Evolutionary conservation across 2,329 filamentous ascomycete genomes (phyloP).

Genomic region (Chaetoscypha palmicola): DNA sequence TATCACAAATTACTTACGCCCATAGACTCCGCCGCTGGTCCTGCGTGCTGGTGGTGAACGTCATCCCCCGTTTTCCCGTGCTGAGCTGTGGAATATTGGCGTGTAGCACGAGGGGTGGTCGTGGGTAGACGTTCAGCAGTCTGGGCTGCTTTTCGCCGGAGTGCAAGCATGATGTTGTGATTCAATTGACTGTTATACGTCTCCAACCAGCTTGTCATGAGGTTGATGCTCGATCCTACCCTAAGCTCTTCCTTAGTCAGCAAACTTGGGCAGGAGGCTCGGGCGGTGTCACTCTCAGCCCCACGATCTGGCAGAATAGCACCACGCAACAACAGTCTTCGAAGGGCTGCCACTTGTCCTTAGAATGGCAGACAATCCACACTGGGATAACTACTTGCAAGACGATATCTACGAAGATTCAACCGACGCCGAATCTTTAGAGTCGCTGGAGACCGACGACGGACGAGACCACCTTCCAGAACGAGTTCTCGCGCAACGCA

Average conservation of each 20-base stretch:
- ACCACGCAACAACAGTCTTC: neutral
- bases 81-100: constrained; percentile 21
- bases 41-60: constrained; percentile 27
- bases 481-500: constrained; percentile 26
- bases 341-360: constrained; percentile 26
- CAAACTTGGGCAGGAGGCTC: neutral
- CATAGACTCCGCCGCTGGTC: constrained; percentile 40
- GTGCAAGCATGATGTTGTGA: constrained; percentile 28
- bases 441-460: constrained; percentile 29
- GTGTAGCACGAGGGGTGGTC: constrained; percentile 12
- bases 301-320: neutral
- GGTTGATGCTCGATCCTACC: constrained; percentile 2
- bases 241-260: constrained; percentile 7
- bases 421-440: constrained; percentile 27
- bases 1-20: constrained; percentile 40
- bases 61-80: constrained; percentile 20
- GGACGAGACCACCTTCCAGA: constrained; percentile 28
- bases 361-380: constrained; percentile 20
- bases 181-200: constrained; percentile 23
- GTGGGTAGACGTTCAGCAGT: constrained; percentile 21
- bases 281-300: neutral
- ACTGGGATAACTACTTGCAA: constrained; percentile 13
- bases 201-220: constrained; percentile 13
- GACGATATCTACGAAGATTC: constrained; percentile 21
- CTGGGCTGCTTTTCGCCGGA: constrained; percentile 29